These are phyloP conservation scores for Lepidium didymum DNA, from an alignment of 345 rosid genomes.

Conservation along the genomic window DNA sequence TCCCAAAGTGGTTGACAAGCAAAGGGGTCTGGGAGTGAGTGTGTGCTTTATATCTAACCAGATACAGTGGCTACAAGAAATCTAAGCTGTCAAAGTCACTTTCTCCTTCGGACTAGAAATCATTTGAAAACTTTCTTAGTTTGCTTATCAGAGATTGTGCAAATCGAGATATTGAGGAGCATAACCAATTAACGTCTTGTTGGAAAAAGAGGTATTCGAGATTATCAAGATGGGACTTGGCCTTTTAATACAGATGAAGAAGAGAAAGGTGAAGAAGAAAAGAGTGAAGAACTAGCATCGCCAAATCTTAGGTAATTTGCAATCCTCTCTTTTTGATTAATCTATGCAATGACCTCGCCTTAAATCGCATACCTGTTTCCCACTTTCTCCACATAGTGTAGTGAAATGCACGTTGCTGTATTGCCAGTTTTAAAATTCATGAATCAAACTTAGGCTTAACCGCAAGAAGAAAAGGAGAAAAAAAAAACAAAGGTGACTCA, in stretches of 20 bases:
- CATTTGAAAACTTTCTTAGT: neutral
- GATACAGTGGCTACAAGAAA: neutral
- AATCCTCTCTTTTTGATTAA: neutral
- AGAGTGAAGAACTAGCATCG: neutral
- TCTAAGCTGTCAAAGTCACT: neutral
- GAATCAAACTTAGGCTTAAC: neutral
- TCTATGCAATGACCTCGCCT: neutral
- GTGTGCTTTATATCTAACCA: neutral
- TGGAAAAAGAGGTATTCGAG: neutral
- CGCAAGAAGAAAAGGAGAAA: neutral
- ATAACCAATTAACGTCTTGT: neutral
- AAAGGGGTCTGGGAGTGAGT: neutral
- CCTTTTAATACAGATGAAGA: neutral
- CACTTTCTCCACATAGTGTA: neutral
- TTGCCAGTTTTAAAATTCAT: neutral
- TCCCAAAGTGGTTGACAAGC: conserved; percentile 13
- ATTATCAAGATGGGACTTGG: neutral
- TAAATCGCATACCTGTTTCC: neutral
- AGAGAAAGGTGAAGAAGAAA: neutral
- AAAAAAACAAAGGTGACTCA: neutral
- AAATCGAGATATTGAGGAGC: neutral
- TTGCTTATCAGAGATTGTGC: neutral
- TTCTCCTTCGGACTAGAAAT: neutral
- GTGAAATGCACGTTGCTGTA: neutral
- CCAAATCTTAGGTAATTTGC: neutral